These are phyloP conservation scores for Didymella pomorum DNA, from an alignment of 2,329 filamentous ascomycete species.

Conservation along the genomic window DNA sequence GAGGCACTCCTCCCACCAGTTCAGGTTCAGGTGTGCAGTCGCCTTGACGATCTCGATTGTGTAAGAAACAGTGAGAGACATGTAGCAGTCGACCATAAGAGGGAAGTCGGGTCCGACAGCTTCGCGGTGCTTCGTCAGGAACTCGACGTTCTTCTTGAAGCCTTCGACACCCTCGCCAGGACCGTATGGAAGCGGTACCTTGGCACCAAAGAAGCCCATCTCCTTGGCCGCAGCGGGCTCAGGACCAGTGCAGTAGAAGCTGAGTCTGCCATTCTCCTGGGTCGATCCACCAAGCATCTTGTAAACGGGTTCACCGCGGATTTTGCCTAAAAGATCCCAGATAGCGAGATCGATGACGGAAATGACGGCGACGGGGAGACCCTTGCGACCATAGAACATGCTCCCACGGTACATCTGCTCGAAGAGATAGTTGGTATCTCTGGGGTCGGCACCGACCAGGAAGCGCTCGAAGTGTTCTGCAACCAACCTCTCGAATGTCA, in stretches of 20 bases:
- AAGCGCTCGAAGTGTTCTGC: slow-evolving; percentile 94
- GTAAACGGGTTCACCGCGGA: slow-evolving; percentile 92
- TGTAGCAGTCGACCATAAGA: slow-evolving; percentile 95
- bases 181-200: slow-evolving; percentile 88
- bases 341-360: slow-evolving; percentile 92
- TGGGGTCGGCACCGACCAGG: slow-evolving; percentile 83
- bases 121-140: slow-evolving; percentile 83
- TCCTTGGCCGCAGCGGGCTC: slow-evolving; percentile 79
- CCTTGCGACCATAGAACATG: slow-evolving; percentile 97
- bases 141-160: slow-evolving; percentile 88
- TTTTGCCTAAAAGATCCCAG: slow-evolving; percentile 91
- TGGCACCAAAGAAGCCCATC: slow-evolving; percentile 91
- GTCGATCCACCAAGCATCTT: slow-evolving; percentile 93
- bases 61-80: slow-evolving; percentile 92
- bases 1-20: slow-evolving; percentile 97
- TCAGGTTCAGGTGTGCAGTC: slow-evolving; percentile 83
- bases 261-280: slow-evolving; percentile 69
- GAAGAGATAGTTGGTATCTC: slow-evolving; percentile 90
- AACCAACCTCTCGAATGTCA: slow-evolving; percentile 61
- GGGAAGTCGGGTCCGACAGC: slow-evolving; percentile 89
- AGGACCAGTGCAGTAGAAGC: slow-evolving; percentile 96
- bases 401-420: slow-evolving; percentile 96
- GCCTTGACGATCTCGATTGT: slow-evolving; percentile 90
- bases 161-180: slow-evolving; percentile 85
- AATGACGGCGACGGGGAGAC: slow-evolving; percentile 87